Base-by-base conservation (phyloP, 2,329 filamentous ascomycete genomes). In the Fusarium sp. region DNA sequence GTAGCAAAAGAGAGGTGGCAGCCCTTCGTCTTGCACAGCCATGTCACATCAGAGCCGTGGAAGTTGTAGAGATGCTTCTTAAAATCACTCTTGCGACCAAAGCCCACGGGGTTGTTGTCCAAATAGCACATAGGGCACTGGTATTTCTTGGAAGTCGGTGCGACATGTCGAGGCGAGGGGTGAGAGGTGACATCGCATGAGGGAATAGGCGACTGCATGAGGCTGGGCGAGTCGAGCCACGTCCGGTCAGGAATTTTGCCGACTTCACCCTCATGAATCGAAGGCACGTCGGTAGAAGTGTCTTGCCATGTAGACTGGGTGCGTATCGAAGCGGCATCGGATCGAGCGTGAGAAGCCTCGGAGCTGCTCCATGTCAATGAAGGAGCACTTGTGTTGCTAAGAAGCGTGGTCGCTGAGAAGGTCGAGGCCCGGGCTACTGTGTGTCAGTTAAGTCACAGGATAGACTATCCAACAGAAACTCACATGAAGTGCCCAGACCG, bases 21-120 rank as follows among this genome's bases (percentile, higher is more conserved):
- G 29, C 80, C 81, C 68, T 81, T 82, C 41, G 83, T 84, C 54
- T 82, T 84, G 78, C 85, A 86, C 22, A 84, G 78, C 85, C 85
- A 86, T 43, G 82, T 80, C 39, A 83, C 80, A 71, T 86, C 84
- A 57, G 82, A 80, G 41, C 84, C 83, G 72, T 86, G 85, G 71
- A 86, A 86, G 76, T 85, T 85, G 79, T 86, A 84, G n/a, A 86
- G 78, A 72, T 86, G 85, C 80, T 86, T 86, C 81, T 86, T 86
- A 75, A 86, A 86, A 73, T 86, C 85, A 74, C 84, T 85, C 78
- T 86, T 86, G 67, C 85, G 82, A 39, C 84, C 84, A 59, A 86
- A 86, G 39, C 84, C 84, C 27, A 86, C 84, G 18, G 82, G 81
- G 71, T 85, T 86, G 77, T 83, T 84, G 77, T 86, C 84, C 48